A percentile compares a stretch with the other conserved stretches of the same genome.
Conservation (phyloP, 2,329 filamentous ascomycete genomes). For the Colletotrichum chlorophyti region DNA sequence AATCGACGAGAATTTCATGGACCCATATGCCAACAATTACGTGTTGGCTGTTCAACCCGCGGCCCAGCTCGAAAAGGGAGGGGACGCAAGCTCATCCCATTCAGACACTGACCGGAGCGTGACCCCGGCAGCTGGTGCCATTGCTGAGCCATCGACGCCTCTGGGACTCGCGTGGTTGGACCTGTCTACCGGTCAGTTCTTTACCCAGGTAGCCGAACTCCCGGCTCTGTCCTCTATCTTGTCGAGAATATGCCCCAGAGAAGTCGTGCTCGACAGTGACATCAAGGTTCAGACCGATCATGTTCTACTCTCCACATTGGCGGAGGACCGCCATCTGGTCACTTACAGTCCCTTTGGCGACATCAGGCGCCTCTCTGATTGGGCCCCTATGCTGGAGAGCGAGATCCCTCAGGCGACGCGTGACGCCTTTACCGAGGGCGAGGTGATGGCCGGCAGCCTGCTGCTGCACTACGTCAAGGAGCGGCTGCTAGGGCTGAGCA, state of each 20-base stretch:
- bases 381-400: conserved; percentile 80
- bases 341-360: conserved; percentile 68
- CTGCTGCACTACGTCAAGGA: conserved; percentile 86
- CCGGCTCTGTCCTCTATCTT: conserved; percentile 79
- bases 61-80: conserved; percentile 13
- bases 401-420: conserved; percentile 63
- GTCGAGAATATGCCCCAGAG: conserved; percentile 81
- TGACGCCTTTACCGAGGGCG: conserved; percentile 67
- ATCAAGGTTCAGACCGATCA: conserved; percentile 65
- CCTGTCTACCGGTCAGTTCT: conserved; percentile 93
- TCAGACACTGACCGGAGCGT: conserved; percentile 14
- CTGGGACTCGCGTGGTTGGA: conserved; percentile 94
- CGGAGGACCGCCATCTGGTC: conserved; percentile 77
- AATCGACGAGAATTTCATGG: conserved; percentile 97
- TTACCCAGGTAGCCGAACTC: conserved; percentile 78
- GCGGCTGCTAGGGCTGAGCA: conserved; percentile 76
- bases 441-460: conserved; percentile 78
- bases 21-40: conserved; percentile 93
- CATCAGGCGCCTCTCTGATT: conserved; percentile 63
- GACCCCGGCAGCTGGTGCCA: conserved; percentile 9
- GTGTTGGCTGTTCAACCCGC: conserved; percentile 77
- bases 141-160: conserved; percentile 36
- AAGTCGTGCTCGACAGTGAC: conserved; percentile 79
- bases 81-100: conserved; percentile 3
- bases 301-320: conserved; percentile 70